These are phyloP conservation scores for Cicer chorassanicum DNA, from an alignment of 306 rosid species.

Conservation along the genomic window DNA sequence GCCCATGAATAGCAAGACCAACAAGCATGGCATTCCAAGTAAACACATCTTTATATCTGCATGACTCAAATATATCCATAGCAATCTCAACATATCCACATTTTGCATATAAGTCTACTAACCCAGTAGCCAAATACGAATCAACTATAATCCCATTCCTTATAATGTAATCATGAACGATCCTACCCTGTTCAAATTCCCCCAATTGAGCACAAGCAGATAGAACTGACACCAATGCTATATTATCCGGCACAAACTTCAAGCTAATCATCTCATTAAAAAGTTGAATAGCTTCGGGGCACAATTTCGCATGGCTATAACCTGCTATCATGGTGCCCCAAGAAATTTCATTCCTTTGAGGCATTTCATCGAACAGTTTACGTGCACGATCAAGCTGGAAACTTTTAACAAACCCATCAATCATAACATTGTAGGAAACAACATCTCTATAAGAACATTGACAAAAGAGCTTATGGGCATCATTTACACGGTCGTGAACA, in stretches of 20 bases:
- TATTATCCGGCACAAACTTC: slow-evolving; percentile 57
- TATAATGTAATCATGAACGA: slow-evolving; percentile 54
- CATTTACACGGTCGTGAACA: slow-evolving; percentile 6
- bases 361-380: slow-evolving; percentile 66
- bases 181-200: slow-evolving; percentile 66
- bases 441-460: slow-evolving; percentile 49
- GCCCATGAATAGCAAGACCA: slow-evolving; percentile 79
- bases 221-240: slow-evolving; percentile 69
- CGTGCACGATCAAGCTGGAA: slow-evolving; percentile 52
- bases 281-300: slow-evolving; percentile 52
- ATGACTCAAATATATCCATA: slow-evolving; percentile 56
- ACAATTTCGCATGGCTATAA: slow-evolving; percentile 52
- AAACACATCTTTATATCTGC: slow-evolving; percentile 54
- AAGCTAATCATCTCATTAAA: slow-evolving; percentile 59
- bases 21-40: slow-evolving; percentile 86
- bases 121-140: slow-evolving; percentile 65
- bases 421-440: slow-evolving; percentile 67
- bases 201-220: slow-evolving; percentile 79
- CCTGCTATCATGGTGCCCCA: slow-evolving; percentile 81
- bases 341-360: slow-evolving; percentile 56
- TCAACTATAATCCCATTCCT: slow-evolving; percentile 51
- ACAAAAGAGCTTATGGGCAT: slow-evolving; percentile 55
- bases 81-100: slow-evolving; percentile 78
- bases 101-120: slow-evolving; percentile 79
- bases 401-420: slow-evolving; percentile 59